Base-by-base conservation (phyloP, 495 filamentous ascomycete genomes). In the Opeltia flavorubescens region DNA sequence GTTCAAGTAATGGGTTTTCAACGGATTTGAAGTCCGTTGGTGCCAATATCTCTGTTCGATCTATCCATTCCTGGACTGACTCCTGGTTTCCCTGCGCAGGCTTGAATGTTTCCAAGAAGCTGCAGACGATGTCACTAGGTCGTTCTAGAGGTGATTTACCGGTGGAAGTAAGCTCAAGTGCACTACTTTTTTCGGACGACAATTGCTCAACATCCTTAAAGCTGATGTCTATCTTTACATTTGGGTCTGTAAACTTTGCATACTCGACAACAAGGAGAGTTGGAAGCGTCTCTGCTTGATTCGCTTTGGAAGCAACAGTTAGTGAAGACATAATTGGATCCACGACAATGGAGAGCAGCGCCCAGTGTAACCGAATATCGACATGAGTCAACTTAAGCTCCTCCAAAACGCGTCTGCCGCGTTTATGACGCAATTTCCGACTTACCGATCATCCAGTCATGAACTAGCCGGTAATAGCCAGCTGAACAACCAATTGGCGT, bases 21-120 rank as follows among this genome's bases (percentile, higher is more conserved):
- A 93, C 75, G 13, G 75, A 65, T 61, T 89, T 89, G 67, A 86
- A 89, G 57, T 93, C 84, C 23, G 74, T 61, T 4, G 74, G 69
- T 44, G 72, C 66, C 42, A 89, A 59, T 13, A 57, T 50, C 3
- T 65, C 55, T 17, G 74, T 57, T 31, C 75, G 68, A 26, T 64
- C 65, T 26, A 78, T 59, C 78, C 77, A 82, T 51, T 80, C 71
- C 28, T 66, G 62, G 52, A 73, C 67, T 71, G 73, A 50, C 4
- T 66, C 54, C 47, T 74, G 61, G 53, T 72, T 74, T 50, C 63
- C 63, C 33, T 59, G 55, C 34, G 71, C 57, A 52, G 60, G 64
- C 2, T 68, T 66, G 44, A 71, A 73, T 30, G 53, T 55, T 20
- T 53, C 53, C 34, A 58, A 55, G 42, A 74, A 61, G 47, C 62